These are phyloP conservation scores for Parietaria judaica DNA, from an alignment of 306 rosid genomes.

Conservation along the genomic window DNA sequence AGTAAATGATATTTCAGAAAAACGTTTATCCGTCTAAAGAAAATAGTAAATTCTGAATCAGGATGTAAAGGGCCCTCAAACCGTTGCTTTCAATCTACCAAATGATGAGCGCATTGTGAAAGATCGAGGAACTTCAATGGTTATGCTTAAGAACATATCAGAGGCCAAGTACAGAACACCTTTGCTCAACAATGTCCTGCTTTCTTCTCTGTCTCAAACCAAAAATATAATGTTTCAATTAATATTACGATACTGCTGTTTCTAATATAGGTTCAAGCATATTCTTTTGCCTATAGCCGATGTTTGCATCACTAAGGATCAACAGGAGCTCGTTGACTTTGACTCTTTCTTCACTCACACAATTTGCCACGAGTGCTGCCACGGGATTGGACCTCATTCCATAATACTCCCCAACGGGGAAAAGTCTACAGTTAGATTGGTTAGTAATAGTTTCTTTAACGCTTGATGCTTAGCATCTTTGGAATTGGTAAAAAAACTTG, in stretches of 20 bases:
- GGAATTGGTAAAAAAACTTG: background rate
- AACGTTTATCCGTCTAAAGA: constrained; percentile 4
- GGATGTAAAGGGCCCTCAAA: constrained; percentile 98
- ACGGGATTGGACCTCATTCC: constrained; percentile 94
- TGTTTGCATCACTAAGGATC: constrained; percentile 61
- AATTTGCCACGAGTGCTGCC: constrained; percentile 98
- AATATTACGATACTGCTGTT: constrained; percentile 12
- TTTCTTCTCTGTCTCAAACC: constrained; percentile 15
- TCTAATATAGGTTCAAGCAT: constrained; percentile 61
- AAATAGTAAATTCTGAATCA: constrained; percentile 26
- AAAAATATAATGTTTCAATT: constrained; percentile 11
- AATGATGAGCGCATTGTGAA: constrained; percentile 87
- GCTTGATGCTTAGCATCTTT: background rate
- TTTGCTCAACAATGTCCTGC: constrained; percentile 12
- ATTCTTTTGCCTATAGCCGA: constrained; percentile 83
- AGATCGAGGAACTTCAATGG: constrained; percentile 90
- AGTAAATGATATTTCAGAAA: too few species aligned
- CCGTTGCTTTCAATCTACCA: constrained; percentile 93
- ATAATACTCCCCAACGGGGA: constrained; percentile 85
- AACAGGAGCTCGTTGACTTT: constrained; percentile 73
- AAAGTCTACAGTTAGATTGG: constrained; percentile 88
- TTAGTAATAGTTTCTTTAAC: constrained; percentile 27
- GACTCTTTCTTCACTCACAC: constrained; percentile 91
- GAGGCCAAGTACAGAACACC: constrained; percentile 73
- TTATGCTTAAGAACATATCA: constrained; percentile 92